These are phyloP conservation scores for Talaromyces sp. DNA, from an alignment of 2,329 filamentous ascomycete species.

Conservation along the genomic window DNA sequence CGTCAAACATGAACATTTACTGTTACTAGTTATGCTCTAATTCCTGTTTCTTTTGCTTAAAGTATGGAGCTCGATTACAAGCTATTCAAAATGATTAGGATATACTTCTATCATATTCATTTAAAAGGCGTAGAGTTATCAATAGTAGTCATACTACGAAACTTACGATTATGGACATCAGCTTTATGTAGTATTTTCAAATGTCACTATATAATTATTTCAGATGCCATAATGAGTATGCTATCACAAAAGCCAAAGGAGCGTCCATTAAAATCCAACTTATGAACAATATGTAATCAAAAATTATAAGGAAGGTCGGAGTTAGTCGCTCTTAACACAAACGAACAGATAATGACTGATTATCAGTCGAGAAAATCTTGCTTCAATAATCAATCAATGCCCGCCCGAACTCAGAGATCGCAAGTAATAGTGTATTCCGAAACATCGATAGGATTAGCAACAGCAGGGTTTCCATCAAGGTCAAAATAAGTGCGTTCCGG, in stretches of 20 bases:
- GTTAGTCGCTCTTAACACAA: background rate
- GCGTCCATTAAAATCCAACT: background rate
- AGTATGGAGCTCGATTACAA: no score
- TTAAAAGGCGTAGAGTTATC: no score
- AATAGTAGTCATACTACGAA: no score
- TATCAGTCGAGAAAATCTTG: background rate
- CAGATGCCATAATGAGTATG: background rate
- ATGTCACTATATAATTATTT: background rate
- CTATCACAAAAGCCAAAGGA: background rate
- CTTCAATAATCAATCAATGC: background rate
- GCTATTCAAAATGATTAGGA: no score
- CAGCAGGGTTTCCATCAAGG: conserved; percentile 3
- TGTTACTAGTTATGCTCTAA: background rate
- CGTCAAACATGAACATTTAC: background rate
- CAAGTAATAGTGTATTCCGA: background rate
- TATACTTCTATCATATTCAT: no score
- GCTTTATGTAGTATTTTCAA: background rate
- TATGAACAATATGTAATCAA: background rate
- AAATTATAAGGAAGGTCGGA: background rate
- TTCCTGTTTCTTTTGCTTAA: background rate
- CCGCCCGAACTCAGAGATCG: background rate
- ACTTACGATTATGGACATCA: no score
- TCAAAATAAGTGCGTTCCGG: background rate
- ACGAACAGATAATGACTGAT: background rate
- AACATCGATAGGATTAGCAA: conserved; percentile 6